A percentile compares a stretch with the other conserved stretches of the same genome.
Conservation (phyloP, 169 alveolate species). For the Babesia bigemina region DNA sequence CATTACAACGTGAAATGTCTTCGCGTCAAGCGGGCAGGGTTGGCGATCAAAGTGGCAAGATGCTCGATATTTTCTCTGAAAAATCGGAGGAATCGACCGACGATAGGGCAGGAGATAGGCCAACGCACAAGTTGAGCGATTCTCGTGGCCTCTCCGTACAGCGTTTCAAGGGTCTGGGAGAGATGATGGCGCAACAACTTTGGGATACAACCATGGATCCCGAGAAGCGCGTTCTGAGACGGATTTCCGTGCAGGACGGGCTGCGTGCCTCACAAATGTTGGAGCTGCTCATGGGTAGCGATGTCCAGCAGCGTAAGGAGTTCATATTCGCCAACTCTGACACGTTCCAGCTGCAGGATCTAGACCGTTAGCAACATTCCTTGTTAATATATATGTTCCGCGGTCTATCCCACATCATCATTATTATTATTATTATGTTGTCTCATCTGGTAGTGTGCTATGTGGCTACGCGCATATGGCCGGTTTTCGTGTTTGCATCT, state of each 20-base stretch:
- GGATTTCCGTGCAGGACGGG: slow-evolving; percentile 78
- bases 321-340: slow-evolving; percentile 73
- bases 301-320: slow-evolving; percentile 75
- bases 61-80: neutral
- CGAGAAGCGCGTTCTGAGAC: slow-evolving; percentile 68
- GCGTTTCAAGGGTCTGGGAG: slow-evolving; percentile 85
- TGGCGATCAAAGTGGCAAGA: neutral
- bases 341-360: slow-evolving; percentile 59
- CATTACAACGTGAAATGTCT: slow-evolving; percentile 41
- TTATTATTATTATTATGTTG: neutral
- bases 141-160: slow-evolving; percentile 67
- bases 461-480: neutral
- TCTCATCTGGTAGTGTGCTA: neutral
- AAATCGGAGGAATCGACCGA: neutral
- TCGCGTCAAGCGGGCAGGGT: neutral
- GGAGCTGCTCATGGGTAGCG: slow-evolving; percentile 76
- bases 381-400: neutral
- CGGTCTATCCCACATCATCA: neutral
- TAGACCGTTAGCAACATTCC: slow-evolving; percentile 29
- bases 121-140: slow-evolving; percentile 1
- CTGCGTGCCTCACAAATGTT: slow-evolving; percentile 69
- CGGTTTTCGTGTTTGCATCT: too few species aligned
- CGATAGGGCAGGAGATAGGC: neutral
- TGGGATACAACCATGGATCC: slow-evolving; percentile 87
- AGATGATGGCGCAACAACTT: slow-evolving; percentile 84